Base-by-base conservation (phyloP, 345 rosid genomes). In the Litchi chinensis region DNA sequence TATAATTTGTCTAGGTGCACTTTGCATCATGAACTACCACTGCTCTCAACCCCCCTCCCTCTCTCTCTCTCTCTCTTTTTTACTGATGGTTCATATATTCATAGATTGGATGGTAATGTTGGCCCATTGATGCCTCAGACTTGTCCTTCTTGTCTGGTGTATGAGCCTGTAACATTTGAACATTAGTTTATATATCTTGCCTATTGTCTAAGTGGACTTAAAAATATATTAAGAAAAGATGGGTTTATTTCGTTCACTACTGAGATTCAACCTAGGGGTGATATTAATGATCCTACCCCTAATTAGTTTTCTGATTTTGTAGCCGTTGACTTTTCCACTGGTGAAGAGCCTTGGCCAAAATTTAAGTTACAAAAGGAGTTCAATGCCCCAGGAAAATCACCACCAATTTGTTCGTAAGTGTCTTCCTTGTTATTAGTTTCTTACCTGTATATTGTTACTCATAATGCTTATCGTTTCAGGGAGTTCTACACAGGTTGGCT, bases 401-500 rank as follows among this genome's bases (percentile, higher is more conserved):
- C 99, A 67, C 95, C 99, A 44, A 95, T 95, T 81, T 91, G 92
- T 69, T 84, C 98, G 99, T 92, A 83, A 79, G 93, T 84, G 76
- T 82, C 75, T 48, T 74, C 6, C 48, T 9, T 28, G 16, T 75
- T 62, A 26, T 21, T 68, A 13, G 48, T 18, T 68, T 22, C 63
- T n/a, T 46, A 68, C 75, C 59, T 12, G 54, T 65, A 41, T 44
- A 50, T 79, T 39, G 65, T 74, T 71, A 65, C 66, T 78, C 48
- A 52, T 72, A 24, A n/a, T 75, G 59, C 8, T 81, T 28, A 8
- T 63, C 73, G 52, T 82, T 83, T 79, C 86, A 95, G 98, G 76
- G 99, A 95, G 86, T 95, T 95, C 71, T 95, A 95, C 69, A 95
- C 99, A 21, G 99, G 99, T 46, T 95, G 99, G 99, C 92, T 95